Conservation (phyloP, 441 rosid species). For the Populus hybrid region DNA sequence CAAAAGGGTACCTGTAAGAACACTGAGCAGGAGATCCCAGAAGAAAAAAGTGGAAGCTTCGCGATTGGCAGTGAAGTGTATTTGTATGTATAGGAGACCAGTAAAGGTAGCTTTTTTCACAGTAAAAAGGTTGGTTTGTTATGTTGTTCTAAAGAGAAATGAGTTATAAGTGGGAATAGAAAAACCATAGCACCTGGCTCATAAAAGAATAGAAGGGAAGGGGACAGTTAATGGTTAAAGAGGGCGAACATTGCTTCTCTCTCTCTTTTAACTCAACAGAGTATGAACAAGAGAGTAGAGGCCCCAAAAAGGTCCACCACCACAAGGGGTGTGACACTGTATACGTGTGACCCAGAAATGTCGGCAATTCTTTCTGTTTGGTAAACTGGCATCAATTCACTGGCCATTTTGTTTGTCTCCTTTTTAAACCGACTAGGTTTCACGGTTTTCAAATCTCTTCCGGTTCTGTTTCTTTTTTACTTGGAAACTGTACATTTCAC, state of each 20-base stretch:
- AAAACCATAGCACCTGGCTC: background rate
- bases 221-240: slow-evolving; percentile 12
- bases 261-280: background rate
- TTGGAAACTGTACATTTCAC: too few species aligned
- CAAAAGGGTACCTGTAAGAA: background rate
- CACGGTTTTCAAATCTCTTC: too few species aligned
- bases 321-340: background rate
- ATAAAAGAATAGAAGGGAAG: background rate
- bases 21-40: slow-evolving; percentile 17
- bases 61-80: background rate
- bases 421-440: background rate
- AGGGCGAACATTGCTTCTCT: slow-evolving; percentile 2
- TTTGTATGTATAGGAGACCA: background rate
- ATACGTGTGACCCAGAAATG: background rate
- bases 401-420: background rate
- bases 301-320: background rate
- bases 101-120: background rate
- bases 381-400: background rate
- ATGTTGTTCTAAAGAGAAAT: background rate
- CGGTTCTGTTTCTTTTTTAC: too few species aligned
- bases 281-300: background rate
- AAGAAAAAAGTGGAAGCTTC: background rate
- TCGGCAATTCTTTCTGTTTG: slow-evolving; percentile 9
- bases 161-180: background rate
- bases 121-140: background rate